Base-by-base conservation (phyloP, 2,329 filamentous ascomycete genomes). In the Lanzia echinophila region DNA sequence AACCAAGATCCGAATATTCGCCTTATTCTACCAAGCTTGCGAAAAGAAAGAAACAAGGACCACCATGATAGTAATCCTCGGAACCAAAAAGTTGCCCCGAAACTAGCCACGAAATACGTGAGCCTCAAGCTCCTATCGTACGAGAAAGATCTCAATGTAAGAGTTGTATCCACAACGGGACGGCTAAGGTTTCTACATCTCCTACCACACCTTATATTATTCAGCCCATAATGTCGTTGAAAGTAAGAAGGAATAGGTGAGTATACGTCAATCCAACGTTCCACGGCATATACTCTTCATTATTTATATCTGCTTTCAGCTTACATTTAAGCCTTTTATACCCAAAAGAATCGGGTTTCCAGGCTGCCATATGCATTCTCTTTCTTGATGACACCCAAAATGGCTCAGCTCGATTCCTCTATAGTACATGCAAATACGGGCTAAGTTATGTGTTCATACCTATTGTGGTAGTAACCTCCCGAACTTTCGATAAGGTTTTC, bases 191-290 rank as follows among this genome's bases (percentile, higher is more conserved):
- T 39, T 39, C 19, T 19, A 1, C 6, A 41, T 20, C 17, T 20
- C 5, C 17, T 22, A 24, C 31, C 50, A 34, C 20, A n/a, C 20
- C 22, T 1, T 44, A 20, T 11, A 20, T 38, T 33, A 24, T n/a
- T 52, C 50, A 52, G 50, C 50, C 46, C 50, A 47, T 47, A n/a
- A n/a, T 41, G 17, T 12, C 17, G 38, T 12, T 41, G 38, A n/a
- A 52, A 24, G 3, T 45, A 24, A 12, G 34, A 36, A 41, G 12
- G 32, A 46, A 32, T 20, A 10, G 22, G 6, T 10, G 19, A 19
- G 38, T 41, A 41, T 41, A 38, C 31, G 22, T 38, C 33, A 28
- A 47, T 22, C 20, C 32, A 39, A 52, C 42, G 42, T 47, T 47
- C 13, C 31, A 47, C 33, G 45, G 19, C 50, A 47, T 32, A 17